Evolutionary conservation across 78 protist genomes (phyloP), one percentile per base, ranked within the genome.

Genomic region (Polysphondylium violaceum): DNA sequence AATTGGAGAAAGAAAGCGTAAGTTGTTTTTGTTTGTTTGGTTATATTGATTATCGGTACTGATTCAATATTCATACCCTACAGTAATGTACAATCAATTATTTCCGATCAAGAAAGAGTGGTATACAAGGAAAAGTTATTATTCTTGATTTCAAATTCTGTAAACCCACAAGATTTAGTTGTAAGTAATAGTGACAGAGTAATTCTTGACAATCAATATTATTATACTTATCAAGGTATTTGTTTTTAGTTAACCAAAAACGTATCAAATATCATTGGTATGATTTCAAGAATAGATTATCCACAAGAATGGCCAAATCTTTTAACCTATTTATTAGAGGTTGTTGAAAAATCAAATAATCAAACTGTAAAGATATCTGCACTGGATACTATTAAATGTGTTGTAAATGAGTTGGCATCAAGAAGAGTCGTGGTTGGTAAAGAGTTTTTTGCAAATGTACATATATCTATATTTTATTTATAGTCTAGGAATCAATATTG

Each of bases 241-340:
- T n/a, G n/a, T n/a, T n/a, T n/a, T n/a, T n/a, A n/a, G n/a, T n/a
- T n/a, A n/a, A n/a, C n/a, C n/a, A n/a, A n/a, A n/a, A n/a, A n/a
- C n/a, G n/a, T 83, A 29, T 33, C 91, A 11, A 43, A 43, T 9
- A 27, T 27, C 21, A 44, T 83, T 43, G 75, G 78, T n/a, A 14
- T 12, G 40, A 59, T 83, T 36, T 60, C 91, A 50, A 25, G 91
- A 35, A 36, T 41, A 19, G 91, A 83, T 55, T 83, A 50, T 31
- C 91, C 77, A 16, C 3, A 29, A 9, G 17, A 83, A n/a, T 83
- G 91, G 91, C 73, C 71, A 83, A 83, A 74, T 38, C 61, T 83
- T 11, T 55, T 83, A 12, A 23, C 47, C 4, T 16, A n/a, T n/a
- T 27, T 83, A 17, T 58, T 68, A 11, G 63, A 51, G 11, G 2